A percentile compares a stretch with the other conserved stretches of the same genome.
These are phyloP conservation scores for Echium plantagineum DNA, from an alignment of 257 asterid genomes.

Conservation along the genomic window DNA sequence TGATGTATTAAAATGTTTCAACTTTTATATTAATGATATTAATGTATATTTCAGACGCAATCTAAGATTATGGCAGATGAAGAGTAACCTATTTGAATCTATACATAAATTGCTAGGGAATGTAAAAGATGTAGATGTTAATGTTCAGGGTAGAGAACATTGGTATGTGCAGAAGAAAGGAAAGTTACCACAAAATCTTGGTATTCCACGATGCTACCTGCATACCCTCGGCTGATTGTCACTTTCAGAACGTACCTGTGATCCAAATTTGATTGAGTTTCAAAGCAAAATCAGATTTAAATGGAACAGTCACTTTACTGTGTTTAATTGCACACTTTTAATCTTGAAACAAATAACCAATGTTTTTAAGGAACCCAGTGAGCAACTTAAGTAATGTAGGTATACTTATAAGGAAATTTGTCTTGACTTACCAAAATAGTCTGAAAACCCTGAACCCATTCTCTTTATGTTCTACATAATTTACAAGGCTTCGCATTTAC, in stretches of 20 bases:
- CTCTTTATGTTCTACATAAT: neutral
- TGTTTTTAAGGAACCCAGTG: neutral
- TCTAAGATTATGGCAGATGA: too few relatives aligned
- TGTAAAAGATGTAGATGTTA: too few relatives aligned
- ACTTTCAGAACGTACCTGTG: conserved; percentile 89
- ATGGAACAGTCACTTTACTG: neutral
- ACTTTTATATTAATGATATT: too few relatives aligned
- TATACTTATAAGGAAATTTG: too few relatives aligned
- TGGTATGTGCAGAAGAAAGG: neutral
- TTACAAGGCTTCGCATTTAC: neutral
- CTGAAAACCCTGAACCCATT: neutral
- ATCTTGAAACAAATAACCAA: neutral
- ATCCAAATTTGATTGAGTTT: conserved; percentile 1
- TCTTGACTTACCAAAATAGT: neutral
- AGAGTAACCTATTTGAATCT: too few relatives aligned
- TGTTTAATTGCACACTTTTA: neutral
- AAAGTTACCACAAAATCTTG: conserved; percentile 83
- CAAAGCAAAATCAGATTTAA: neutral
- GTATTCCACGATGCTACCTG: conserved; percentile 84
- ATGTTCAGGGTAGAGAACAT: too few relatives aligned
- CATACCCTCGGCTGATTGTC: conserved; percentile 85
- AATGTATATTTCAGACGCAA: too few relatives aligned
- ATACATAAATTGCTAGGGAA: too few relatives aligned
- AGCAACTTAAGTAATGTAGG: neutral
- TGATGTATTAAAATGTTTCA: too few relatives aligned